Evolutionary conservation across 1,284 basidiomycete species (phyloP), one percentile per base, ranked within the genome.

Genomic region (Leccinum subrobustum): DNA sequence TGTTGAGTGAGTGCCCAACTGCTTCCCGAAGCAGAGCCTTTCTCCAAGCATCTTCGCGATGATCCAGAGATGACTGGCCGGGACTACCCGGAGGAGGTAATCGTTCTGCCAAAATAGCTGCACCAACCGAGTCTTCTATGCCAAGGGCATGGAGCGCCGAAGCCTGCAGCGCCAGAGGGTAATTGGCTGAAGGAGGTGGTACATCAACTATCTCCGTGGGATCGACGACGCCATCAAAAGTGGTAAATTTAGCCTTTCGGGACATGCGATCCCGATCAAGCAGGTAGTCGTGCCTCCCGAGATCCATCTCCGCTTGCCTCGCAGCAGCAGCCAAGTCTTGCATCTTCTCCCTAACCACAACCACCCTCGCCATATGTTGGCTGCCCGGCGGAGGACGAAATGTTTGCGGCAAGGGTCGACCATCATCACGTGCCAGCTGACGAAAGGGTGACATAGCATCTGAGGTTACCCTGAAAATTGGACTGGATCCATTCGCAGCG

Each of bases 191-290:
- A 4, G 84, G 85, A 6, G 79, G 84, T 1, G 89, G 89, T 25
- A 91, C 69, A 68, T 92, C 89, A 44, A 92, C 89, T 29, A 81
- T 82, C 68, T 92, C 91, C 29, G 91, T 93, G 8, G 91, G 91
- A 74, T 93, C 91, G 64, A 93, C 85, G 56, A 89, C 79, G 64
- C 83, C 80, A 68, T 83, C 78, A 63, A 79, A 70, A 20, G 70
- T 64, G 55, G 73, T 65, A 63, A 64, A 60, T 65, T 65, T 75
- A 69, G 61, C 63, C 53, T 63, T 70, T 61, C 71, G 70, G 48
- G 63, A 54, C 31, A 50, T 39, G 16, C 73, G 70, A 39, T 72
- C 72, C 60, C 72, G 69, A 60, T 73, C 67, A 72, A 74, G 27
- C 70, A 70, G 37, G n/a, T 71, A 71, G 58, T 79, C 78, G 16